Evolutionary conservation across 805 yeast species (phyloP).

Genomic region (Barnettozyma populi): DNA sequence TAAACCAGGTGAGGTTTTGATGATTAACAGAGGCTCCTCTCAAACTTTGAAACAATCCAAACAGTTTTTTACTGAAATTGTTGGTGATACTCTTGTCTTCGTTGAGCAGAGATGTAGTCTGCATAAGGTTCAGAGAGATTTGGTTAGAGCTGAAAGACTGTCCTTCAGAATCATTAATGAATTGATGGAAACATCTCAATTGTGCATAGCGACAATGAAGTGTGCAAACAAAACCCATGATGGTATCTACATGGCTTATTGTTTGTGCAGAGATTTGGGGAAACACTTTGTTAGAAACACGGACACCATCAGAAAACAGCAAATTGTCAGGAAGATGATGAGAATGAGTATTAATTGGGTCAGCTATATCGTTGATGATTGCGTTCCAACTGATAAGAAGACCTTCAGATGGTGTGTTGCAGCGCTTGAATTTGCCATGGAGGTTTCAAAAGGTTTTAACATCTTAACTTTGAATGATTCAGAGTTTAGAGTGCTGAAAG

Average conservation of each 20-base stretch:
- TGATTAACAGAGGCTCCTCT: constrained; percentile 68
- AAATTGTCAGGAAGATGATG: constrained; percentile 65
- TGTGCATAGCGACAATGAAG: constrained; percentile 47
- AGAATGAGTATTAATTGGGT: constrained; percentile 86
- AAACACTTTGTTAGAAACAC: constrained; percentile 61
- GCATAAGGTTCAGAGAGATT: constrained; percentile 65
- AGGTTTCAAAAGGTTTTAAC: constrained; percentile 85
- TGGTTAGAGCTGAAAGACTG: constrained; percentile 57
- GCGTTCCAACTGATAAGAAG: constrained; percentile 84
- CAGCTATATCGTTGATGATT: constrained; percentile 87
- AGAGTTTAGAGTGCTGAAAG: constrained; percentile 65
- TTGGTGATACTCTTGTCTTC: constrained; percentile 48
- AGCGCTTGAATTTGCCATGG: constrained; percentile 95
- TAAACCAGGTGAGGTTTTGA: constrained; percentile 60
- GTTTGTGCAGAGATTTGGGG: constrained; percentile 78
- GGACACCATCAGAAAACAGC: constrained; percentile 61
- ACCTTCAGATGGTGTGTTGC: constrained; percentile 96
- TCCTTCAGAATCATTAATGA: constrained; percentile 64
- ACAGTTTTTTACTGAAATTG: constrained; percentile 50
- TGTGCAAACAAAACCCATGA: constrained; percentile 66
- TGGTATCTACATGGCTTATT: constrained; percentile 64
- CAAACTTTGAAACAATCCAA: constrained; percentile 49
- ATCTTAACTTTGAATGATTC: constrained; percentile 74
- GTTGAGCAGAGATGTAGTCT: constrained; percentile 67
- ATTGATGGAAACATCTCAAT: constrained; percentile 54